Evolutionary conservation across 139 green algal genomes (phyloP).

Genomic region (Tetradesmus obliquus): DNA sequence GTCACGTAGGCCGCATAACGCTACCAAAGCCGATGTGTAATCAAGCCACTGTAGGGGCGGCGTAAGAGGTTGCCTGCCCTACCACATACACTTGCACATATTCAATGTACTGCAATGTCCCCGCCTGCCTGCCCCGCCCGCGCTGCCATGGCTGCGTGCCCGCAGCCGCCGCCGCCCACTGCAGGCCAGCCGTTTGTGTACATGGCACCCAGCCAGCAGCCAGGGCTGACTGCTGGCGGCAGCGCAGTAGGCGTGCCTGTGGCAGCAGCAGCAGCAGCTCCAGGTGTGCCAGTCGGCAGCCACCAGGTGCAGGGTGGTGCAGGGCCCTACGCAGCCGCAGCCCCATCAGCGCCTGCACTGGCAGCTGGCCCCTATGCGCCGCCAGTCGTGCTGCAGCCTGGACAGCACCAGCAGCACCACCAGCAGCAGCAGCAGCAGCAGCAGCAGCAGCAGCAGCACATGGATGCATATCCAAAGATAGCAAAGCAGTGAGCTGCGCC

Average conservation of each 20-base stretch:
- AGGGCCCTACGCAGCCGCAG: background rate
- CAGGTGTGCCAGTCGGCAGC: background rate
- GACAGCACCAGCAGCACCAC: background rate
- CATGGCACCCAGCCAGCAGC: background rate
- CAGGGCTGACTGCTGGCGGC: background rate
- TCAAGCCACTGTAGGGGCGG: too few species aligned
- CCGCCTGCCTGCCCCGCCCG: too few species aligned
- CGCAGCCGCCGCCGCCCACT: slow-evolving; percentile 17
- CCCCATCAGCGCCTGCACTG: too few species aligned
- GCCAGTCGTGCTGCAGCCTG: background rate
- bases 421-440: background rate
- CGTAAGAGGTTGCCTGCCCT: too few species aligned
- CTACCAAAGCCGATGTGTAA: too few species aligned
- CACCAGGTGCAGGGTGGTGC: background rate
- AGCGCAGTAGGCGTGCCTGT: background rate
- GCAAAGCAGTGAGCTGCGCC: background rate
- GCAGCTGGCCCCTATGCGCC: background rate
- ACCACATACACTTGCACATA: too few species aligned
- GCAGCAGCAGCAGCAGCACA: background rate
- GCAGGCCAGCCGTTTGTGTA: slow-evolving; percentile 24
- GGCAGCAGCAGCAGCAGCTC: background rate
- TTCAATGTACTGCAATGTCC: background rate
- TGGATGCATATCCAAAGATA: background rate
- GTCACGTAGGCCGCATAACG: too few species aligned
- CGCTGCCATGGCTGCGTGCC: background rate